Conservation (phyloP, 768 basidiomycete species). For the Boletellus sp. region DNA sequence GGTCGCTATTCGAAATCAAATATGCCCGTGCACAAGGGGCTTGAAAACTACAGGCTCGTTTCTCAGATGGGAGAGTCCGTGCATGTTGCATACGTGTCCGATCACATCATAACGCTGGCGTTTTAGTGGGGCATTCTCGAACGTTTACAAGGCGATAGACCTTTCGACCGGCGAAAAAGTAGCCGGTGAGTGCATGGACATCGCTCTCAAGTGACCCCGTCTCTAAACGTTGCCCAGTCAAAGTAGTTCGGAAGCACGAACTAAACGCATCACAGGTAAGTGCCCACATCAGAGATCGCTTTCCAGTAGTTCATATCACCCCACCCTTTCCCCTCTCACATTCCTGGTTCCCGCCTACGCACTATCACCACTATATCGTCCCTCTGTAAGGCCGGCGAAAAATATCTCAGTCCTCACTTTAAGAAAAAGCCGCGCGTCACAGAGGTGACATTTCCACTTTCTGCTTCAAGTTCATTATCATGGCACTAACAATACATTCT, state of each 20-base stretch:
- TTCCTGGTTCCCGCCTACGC: constrained; percentile 18
- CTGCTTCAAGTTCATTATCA: constrained; percentile 15
- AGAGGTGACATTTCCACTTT: constrained; percentile 63
- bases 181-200: constrained; percentile 53
- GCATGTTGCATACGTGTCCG: neutral
- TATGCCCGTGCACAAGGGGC: constrained; percentile 84
- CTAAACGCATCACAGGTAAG: constrained; percentile 89
- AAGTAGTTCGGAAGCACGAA: constrained; percentile 92
- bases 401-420: constrained; percentile 89
- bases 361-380: constrained; percentile 22
- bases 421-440: constrained; percentile 97
- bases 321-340: constrained; percentile 7
- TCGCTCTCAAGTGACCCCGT: neutral
- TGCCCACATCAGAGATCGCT: constrained; percentile 18
- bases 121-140: constrained; percentile 91
- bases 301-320: constrained; percentile 29
- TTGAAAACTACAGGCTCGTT: constrained; percentile 72
- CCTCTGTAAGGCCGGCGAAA: constrained; percentile 74
- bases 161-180: constrained; percentile 70
- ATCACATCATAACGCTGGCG: constrained; percentile 13
- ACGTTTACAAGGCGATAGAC: constrained; percentile 92
- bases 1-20: constrained; percentile 68
- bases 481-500: constrained; percentile 17
- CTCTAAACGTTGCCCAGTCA: constrained; percentile 50
- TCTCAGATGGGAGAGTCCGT: constrained; percentile 95